Base-by-base conservation (phyloP, 78 protist species). In the Paulinella micropora region DNA sequence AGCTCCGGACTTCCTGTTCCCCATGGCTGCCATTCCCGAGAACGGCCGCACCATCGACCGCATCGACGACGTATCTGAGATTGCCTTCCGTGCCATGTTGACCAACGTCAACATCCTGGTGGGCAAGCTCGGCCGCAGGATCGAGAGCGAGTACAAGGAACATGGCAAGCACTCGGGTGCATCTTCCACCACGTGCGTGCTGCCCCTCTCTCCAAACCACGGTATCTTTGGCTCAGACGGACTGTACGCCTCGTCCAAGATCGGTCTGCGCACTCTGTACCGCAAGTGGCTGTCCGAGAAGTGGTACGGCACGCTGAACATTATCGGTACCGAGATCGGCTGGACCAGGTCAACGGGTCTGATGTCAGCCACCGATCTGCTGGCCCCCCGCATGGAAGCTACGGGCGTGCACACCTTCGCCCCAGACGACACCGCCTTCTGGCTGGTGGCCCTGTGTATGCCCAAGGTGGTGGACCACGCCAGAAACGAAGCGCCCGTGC, bases 311-410 rank as follows among this genome's bases (percentile, higher is more conserved):
- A 9, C 3, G n/a, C 67, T 41, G n/a, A 41, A 3, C 67, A 3
- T 41, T 6, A 6, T 6, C 67, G 67, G 67, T 6, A 6, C 67
- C 67, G 67, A 9, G n/a, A 41, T 41, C 67, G 95, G 95, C 23
- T 93, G 95, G 95, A 93, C 95, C 29, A 82, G 95, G 26, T 93
- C 93, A 29, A 93, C 93, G 0, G 93, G 95, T 0, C 92, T 93
- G 37, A 93, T 93, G 95, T 2, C 89, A 1, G 88, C 82, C 69
- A 91, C 89, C 84, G 89, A 93, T 88, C 23, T 89, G 29, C 79
- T 91, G 36, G 93, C 93, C 0, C 87, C 38, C 37, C 90, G 34
- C 41, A 86, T 29, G n/a, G 91, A 92, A 36, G 32, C 79, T 37
- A n/a, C 39, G 38, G 95, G 95, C 23, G 90, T 79, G 31, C 93